Evolutionary conservation across 768 basidiomycete species (phyloP), one percentile per base, ranked within the genome.

Genomic region (Pleurotus ostreatus): DNA sequence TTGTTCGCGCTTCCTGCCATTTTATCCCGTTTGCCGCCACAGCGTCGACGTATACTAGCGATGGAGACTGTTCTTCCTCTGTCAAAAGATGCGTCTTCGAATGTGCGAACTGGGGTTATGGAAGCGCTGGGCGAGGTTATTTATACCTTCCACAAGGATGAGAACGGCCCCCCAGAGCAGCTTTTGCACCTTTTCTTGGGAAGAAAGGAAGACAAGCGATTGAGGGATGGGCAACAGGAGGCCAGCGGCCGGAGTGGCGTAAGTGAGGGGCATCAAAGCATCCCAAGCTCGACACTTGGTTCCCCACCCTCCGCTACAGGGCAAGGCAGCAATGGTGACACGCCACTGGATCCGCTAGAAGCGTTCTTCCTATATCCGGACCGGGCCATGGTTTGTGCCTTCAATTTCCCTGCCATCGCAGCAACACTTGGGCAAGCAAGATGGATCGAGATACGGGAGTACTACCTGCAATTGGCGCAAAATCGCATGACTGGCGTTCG

Each of bases 41-140:
- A 71, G 6, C 74, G 81, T 55, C 84, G 92, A 11, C 81, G 82
- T 16, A 64, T 73, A 7, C 78, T 92, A 8, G 89, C 91, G 1
- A 68, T 92, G 54, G 77, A 83, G 46, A 85, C 86, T 0, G 71
- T 92, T 34, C 55, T 82, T 4, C 75, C 80, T 2, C 81, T 96
- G 20, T 78, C 84, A 15, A 68, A 67, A 22, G 92, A 95, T 67
- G 77, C 80, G 43, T 78, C 80, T 18, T 69, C 80, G 3, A 75
- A 80, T 15, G 93, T 97, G 22, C 86, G 92, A 18, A 81, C 81
- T 13, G 91, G 89, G 3, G 84, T 88, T 2, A 78, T 96, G 30
- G 94, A 97, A 66, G 80, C 91, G 18, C 78, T 97, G 4, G 95
- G 94, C 2, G 94, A 97, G 70, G 85, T 96, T 37, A 79, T 97